These are phyloP conservation scores for Fraxinus xanthoxyloides DNA, from an alignment of 305 asterid species.

Conservation along the genomic window DNA sequence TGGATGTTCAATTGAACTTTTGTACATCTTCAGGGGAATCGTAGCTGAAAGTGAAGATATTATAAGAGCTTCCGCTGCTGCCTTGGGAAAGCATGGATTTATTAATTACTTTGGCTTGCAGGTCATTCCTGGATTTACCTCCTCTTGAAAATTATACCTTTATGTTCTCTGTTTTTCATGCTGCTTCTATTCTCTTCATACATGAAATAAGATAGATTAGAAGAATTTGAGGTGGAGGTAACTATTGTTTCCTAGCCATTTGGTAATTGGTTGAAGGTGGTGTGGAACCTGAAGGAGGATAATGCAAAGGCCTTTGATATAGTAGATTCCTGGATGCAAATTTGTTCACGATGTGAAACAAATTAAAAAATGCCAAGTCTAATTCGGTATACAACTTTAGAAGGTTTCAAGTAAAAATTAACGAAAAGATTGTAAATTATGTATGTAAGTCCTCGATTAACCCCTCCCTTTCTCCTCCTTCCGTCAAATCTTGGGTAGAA, in stretches of 20 bases:
- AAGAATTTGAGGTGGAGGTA: neutral
- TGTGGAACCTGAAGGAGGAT: neutral
- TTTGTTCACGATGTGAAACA: neutral
- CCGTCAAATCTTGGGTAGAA: neutral
- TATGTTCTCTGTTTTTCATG: neutral
- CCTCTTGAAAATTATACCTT: neutral
- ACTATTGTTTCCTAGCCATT: neutral
- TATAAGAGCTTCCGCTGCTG: constrained; percentile 63
- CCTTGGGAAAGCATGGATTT: constrained; percentile 77
- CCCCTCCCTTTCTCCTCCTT: neutral
- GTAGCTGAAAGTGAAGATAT: constrained; percentile 70
- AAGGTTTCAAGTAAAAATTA: neutral
- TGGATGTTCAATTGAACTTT: constrained; percentile 19
- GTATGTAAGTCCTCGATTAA: neutral
- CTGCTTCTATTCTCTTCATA: neutral
- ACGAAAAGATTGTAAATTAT: neutral
- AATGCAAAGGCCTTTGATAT: neutral
- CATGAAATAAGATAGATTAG: neutral
- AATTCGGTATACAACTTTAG: neutral
- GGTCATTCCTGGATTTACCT: constrained; percentile 36
- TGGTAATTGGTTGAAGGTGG: neutral
- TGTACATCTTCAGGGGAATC: constrained; percentile 61
- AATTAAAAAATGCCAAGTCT: neutral
- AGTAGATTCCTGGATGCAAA: neutral
- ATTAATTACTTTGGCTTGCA: constrained; percentile 95